Evolutionary conservation across 441 rosid genomes (phyloP), one percentile per base, ranked within the genome.

Genomic region (Pelargonium fulgidum): DNA sequence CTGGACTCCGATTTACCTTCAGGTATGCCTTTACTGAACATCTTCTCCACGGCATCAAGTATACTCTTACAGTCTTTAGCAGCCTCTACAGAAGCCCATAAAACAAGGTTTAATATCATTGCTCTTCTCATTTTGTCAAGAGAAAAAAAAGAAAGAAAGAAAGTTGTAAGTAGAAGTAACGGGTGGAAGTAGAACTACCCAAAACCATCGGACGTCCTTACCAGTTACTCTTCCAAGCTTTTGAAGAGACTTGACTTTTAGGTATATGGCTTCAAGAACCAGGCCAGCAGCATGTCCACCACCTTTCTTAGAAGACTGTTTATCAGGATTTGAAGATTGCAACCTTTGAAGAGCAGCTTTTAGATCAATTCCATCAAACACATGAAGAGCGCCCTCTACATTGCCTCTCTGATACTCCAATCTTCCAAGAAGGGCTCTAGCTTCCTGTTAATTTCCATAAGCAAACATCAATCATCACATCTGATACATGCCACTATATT

Each of bases 361-460:
- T 64, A 93, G 91, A 79, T 90, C 97, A 77, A 93, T 90, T 74
- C 98, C 98, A 73, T 93, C 94, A 71, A 89, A 87, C 66, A 90
- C 91, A 73, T 83, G 94, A 72, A 93, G 91, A n/a, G 98, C 97
- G 17, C 89, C 91, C 79, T 93, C 93, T 20, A 93, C 69, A 73
- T 93, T 90, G 68, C 97, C 98, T 87, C 97, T 84, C 78, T 93
- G 97, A 74, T 93, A 93, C 50, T 93, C 94, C 76, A 93, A 73
- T 80, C 87, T 89, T 69, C 97, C 98, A 74, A 93, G 89, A 78
- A 93, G 93, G 66, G 98, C 94, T 80, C 96, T 90, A 41, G 98
- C 97, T 85, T 93, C 97, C 96, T 92, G 67, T 62, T 72, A 75
- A 71, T 20, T 50, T 70, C 22, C 19, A 69, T 17, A 17, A 70